phyloP scores from a whole-genome alignment of 2,329 filamentous ascomycete genomes.

The Colletotrichum sp. region DNA sequence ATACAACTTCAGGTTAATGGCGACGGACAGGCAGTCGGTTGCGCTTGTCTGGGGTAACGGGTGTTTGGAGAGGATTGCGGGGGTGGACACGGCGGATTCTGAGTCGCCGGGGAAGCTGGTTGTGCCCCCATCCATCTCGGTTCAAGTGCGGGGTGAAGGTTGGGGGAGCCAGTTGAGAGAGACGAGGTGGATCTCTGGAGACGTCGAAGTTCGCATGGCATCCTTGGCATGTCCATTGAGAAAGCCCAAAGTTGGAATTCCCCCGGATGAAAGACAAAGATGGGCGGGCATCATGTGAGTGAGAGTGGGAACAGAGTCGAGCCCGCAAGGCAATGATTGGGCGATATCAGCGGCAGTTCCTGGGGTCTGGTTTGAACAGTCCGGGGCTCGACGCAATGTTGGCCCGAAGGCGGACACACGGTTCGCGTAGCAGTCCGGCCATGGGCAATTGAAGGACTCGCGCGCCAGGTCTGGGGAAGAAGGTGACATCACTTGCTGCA shows the following conservation, averaged over 20 bases:
- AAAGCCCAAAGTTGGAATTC: background rate
- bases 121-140: background rate
- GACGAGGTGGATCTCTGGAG: slow-evolving; percentile 4
- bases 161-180: slow-evolving; percentile 5
- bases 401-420: slow-evolving; percentile 6
- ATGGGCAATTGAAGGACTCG: background rate
- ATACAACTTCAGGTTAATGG: background rate
- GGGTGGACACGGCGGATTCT: background rate
- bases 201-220: background rate
- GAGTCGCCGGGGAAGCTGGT: background rate
- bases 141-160: slow-evolving; percentile 11
- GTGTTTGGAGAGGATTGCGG: slow-evolving; percentile 15
- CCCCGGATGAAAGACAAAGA: background rate
- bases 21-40: background rate
- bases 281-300: background rate
- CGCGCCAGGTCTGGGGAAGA: background rate
- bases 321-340: background rate
- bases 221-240: background rate
- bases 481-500: background rate
- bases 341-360: background rate
- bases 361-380: background rate
- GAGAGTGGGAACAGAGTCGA: background rate
- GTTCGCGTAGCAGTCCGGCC: background rate
- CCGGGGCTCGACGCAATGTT: slow-evolving; percentile 16
- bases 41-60: background rate